Evolutionary conservation across 1,139 yeast genomes (phyloP), one percentile per base, ranked within the genome.

Genomic region (Taiozyma sp.): DNA sequence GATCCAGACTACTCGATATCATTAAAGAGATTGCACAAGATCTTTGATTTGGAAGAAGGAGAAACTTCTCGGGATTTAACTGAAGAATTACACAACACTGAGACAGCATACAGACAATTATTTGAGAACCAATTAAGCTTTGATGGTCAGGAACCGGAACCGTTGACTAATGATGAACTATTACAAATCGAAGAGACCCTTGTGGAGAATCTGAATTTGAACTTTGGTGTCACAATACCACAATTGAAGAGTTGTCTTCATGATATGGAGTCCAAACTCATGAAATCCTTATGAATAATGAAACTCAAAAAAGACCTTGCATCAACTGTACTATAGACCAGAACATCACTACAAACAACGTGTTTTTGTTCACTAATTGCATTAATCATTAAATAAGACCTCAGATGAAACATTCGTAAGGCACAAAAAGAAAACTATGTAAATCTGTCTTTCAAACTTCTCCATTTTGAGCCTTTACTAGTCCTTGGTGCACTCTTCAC

Each of bases 1-100:
- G 50, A 14, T 52, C 60, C 52, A 2, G 50, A 58, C 45, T n/a
- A 65, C 4, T 51, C 71, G 0, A 59, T 71, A 12, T 66, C 73
- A 65, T 67, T 70, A 23, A 70, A 70, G 50, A 62, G 78, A 52
- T 62, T 76, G n/a, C 67, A 57, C 52, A 70, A 67, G 51, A 71
- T 75, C 1, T 76, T 76, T 51, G 56, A 65, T 23, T 48, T 65
- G 32, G 70, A 68, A 8, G 50, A 39, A 16, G 19, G 36, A n/a
- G 47, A 47, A 22, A 41, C 29, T 10, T 24, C 24, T 9, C 22
- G 28, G 27, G 47, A 49, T 13, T 19, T 48, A 2, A 40, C 24
- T 19, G 24, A 38, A 19, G 41, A 38, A 19, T 13, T 38, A 19
- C 41, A 36, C 4, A 34, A 23, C 8, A 44, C 45, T 2, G 46